A percentile compares a stretch with the other conserved stretches of the same genome.
Evolutionary conservation across 148 eudicot species (phyloP).

Genomic region (Rhododendron williamsianum): DNA sequence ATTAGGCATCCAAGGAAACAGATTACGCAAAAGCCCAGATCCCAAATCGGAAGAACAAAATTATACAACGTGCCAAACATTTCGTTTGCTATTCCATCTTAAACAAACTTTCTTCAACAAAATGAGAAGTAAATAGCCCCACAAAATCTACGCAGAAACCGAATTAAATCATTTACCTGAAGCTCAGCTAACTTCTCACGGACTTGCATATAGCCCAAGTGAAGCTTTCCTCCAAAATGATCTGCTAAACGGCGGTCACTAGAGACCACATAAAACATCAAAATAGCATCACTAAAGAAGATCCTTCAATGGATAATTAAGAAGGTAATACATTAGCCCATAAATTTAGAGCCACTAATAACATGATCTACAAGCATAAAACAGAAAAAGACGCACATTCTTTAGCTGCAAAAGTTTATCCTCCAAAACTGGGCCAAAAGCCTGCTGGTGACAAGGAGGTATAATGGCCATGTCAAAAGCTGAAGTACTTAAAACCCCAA

Average conservation of each 20-base stretch:
- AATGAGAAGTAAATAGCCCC: neutral
- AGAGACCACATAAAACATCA: conserved; percentile 30
- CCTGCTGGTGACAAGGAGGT: conserved; percentile 97
- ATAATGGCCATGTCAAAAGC: conserved; percentile 80
- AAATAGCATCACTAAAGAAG: neutral
- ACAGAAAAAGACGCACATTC: conserved; percentile 83
- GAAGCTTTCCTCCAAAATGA: conserved; percentile 99
- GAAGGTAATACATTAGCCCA: conserved; percentile 13
- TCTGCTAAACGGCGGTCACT: conserved; percentile 98
- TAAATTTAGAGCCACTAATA: conserved; percentile 42
- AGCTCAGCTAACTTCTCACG: conserved; percentile 93
- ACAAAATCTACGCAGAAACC: neutral
- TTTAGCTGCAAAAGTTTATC: conserved; percentile 90
- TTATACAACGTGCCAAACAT: neutral
- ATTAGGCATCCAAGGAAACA: conserved; percentile 4
- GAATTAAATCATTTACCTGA: conserved; percentile 44
- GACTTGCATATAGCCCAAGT: conserved; percentile 95
- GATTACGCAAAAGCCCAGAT: neutral
- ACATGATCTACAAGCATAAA: conserved; percentile 62
- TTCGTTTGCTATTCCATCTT: neutral
- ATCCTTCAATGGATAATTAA: neutral
- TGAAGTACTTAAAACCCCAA: conserved; percentile 54
- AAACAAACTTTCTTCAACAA: neutral
- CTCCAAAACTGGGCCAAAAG: conserved; percentile 95
- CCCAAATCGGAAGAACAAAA: neutral